A percentile compares a stretch with the other conserved stretches of the same genome.
These are phyloP conservation scores for Fusarium odoratissimum DNA, from an alignment of 2,329 filamentous ascomycete genomes.

Conservation along the genomic window DNA sequence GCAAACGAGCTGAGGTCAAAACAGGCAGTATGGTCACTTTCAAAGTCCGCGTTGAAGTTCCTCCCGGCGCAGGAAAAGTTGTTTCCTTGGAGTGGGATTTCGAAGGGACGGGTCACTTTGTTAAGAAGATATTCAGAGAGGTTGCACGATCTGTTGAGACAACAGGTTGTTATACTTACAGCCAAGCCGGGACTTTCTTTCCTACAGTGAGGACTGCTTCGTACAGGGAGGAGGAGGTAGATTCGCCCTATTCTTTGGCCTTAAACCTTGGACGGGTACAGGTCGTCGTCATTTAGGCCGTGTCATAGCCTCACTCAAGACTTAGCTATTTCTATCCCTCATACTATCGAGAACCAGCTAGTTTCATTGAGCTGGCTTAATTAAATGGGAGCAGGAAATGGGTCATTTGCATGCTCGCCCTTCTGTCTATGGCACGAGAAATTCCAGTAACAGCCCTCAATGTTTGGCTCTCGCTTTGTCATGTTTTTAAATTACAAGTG, in stretches of 20 bases:
- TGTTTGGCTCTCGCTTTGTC: fast-evolving
- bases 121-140: fast-evolving
- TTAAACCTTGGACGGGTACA: fast-evolving
- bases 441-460: too few relatives aligned
- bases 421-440: too few relatives aligned
- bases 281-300: not conserved
- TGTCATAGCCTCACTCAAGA: too few relatives aligned
- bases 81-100: not conserved
- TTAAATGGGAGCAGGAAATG: too few relatives aligned
- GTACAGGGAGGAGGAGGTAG: fast-evolving
- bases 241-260: fast-evolving
- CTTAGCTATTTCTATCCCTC: too few relatives aligned
- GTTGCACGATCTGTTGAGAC: fast-evolving
- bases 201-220: fast-evolving
- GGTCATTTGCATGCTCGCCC: too few relatives aligned
- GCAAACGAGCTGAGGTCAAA: fast-evolving
- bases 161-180: fast-evolving
- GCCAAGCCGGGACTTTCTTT: fast-evolving
- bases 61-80: not conserved
- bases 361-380: too few relatives aligned
- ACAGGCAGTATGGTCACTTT: fast-evolving
- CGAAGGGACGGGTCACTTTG: fast-evolving
- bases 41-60: fast-evolving
- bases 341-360: too few relatives aligned
- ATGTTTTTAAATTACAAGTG: too few relatives aligned